phyloP scores from a whole-genome alignment of 2,329 filamentous ascomycete genomes.

The Xylaria sp. region DNA sequence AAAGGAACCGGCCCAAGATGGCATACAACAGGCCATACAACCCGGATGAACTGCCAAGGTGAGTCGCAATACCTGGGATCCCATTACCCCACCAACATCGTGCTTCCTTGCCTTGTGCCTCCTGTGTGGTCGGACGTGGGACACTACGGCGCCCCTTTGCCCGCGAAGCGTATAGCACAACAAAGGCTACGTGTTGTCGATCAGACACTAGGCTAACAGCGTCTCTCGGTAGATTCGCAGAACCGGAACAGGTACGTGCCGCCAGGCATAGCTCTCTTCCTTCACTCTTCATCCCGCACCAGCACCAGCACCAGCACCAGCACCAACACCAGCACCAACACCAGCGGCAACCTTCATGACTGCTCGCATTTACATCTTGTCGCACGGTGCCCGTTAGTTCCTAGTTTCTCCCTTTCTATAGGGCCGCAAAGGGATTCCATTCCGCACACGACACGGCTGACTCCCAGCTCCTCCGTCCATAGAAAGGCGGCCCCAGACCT shows the following conservation, averaged over 20 bases:
- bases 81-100: constrained; percentile 37
- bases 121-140: constrained; percentile 5
- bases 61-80: constrained; percentile 45
- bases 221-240: constrained; percentile 52
- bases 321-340: no score
- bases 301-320: no score
- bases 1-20: constrained; percentile 59
- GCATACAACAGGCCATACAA: constrained; percentile 94
- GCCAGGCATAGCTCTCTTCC: neutral
- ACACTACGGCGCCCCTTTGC: neutral
- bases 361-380: neutral
- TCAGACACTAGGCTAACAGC: constrained; percentile 23
- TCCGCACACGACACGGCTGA: constrained; percentile 16
- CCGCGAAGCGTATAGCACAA: neutral
- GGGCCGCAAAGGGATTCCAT: neutral
- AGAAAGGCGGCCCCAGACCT: constrained; percentile 34
- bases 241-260: constrained; percentile 53
- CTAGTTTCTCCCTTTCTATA: neutral
- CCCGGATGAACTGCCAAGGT: constrained; percentile 93
- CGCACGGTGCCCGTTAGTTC: neutral
- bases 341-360: neutral
- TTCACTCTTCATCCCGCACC: neutral
- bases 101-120: constrained; percentile 1
- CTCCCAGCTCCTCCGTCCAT: constrained; percentile 8
- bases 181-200: constrained; percentile 10